phyloP scores from a whole-genome alignment of 305 asterid species.

The Withania somnifera region DNA sequence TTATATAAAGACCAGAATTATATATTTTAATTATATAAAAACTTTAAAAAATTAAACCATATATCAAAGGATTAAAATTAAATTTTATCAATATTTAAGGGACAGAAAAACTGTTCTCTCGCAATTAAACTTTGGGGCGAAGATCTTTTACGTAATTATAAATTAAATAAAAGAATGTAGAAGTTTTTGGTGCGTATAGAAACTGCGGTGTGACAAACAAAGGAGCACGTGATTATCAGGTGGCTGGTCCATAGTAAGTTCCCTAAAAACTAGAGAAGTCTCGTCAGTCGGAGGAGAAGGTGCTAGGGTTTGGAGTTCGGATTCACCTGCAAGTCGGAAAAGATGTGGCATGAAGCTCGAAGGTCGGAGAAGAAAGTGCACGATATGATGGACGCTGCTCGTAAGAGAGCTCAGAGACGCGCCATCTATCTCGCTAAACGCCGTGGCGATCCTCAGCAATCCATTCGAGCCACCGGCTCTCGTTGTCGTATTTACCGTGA shows the following conservation, averaged over 20 bases:
- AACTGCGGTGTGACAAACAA: too few relatives aligned
- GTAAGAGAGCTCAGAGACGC: constrained; percentile 98
- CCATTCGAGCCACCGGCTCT: constrained; percentile 79
- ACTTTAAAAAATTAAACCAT: too few relatives aligned
- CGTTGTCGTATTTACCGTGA: constrained; percentile 81
- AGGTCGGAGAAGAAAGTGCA: constrained; percentile 95
- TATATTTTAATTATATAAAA: too few relatives aligned
- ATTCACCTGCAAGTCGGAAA: neutral
- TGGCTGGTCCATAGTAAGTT: neutral
- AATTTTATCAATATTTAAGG: too few relatives aligned
- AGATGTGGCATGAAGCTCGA: constrained; percentile 98
- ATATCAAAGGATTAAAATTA: too few relatives aligned
- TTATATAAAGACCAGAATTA: too few relatives aligned
- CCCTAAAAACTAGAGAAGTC: neutral
- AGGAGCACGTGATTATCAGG: neutral
- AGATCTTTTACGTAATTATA: too few relatives aligned
- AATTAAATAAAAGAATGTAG: too few relatives aligned
- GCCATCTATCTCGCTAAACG: constrained; percentile 89
- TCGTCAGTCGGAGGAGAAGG: neutral
- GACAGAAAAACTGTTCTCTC: too few relatives aligned
- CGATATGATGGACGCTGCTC: constrained; percentile 99
- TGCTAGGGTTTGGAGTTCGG: constrained; percentile 13
- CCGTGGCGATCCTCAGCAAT: constrained; percentile 96
- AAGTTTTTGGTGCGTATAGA: too few relatives aligned
- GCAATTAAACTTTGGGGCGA: too few relatives aligned